phyloP scores from a whole-genome alignment of 2,329 filamentous ascomycete genomes.

The Cladophialophora exuberans region DNA sequence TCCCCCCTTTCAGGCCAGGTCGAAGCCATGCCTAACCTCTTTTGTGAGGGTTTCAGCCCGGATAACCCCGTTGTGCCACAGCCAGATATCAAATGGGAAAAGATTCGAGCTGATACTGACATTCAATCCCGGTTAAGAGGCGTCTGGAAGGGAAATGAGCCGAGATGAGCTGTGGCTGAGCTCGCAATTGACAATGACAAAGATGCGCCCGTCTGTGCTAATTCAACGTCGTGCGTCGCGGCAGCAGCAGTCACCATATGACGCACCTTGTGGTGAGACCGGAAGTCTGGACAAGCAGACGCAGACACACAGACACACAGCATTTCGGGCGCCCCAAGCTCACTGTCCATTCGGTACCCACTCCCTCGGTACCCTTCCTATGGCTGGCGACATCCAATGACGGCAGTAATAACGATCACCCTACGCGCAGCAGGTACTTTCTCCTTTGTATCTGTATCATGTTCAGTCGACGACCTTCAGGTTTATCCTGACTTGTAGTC shows the following conservation, averaged over 20 bases:
- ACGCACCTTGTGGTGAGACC: not conserved
- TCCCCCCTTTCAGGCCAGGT: conserved; percentile 19
- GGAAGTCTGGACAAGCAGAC: not conserved
- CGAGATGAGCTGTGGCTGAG: conserved; percentile 13
- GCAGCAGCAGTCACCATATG: conserved; percentile 1
- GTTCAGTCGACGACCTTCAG: too few relatives aligned
- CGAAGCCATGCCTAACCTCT: conserved; percentile 16
- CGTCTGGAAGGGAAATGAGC: conserved; percentile 15
- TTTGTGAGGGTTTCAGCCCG: conserved; percentile 23
- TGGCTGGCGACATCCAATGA: not conserved
- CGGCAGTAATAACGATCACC: too few relatives aligned
- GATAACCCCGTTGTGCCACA: conserved; percentile 26
- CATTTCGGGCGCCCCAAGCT: not conserved
- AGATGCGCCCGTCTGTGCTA: not conserved
- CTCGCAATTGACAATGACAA: not conserved
- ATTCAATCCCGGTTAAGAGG: conserved; percentile 9
- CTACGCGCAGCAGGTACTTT: too few relatives aligned
- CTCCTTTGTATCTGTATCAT: too few relatives aligned
- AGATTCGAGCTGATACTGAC: not conserved
- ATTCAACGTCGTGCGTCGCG: too few relatives aligned
- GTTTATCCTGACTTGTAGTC: too few relatives aligned
- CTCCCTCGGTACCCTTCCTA: not conserved
- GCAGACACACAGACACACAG: not conserved
- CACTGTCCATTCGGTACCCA: not conserved
- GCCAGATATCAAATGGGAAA: conserved; percentile 14